Conservation (phyloP, 2,329 filamentous ascomycete genomes). For the Aureobasidium melanogenum region DNA sequence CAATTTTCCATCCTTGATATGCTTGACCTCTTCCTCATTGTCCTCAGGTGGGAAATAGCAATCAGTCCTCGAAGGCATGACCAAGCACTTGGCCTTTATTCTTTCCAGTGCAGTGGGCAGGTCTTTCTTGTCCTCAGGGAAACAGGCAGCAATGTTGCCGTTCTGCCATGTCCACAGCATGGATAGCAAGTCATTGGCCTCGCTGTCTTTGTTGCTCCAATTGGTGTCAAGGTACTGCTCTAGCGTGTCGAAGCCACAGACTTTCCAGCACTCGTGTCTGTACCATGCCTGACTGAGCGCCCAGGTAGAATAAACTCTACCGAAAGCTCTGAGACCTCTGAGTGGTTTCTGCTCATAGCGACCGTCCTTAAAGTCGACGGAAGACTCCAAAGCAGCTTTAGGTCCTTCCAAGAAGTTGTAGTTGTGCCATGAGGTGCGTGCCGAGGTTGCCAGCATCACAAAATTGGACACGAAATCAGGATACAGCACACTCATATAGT, state of each 20-base stretch:
- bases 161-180: conserved; percentile 35
- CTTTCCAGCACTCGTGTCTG: conserved; percentile 28
- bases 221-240: conserved; percentile 25
- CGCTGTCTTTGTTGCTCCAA: conserved; percentile 17
- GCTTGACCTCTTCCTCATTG: conserved; percentile 28
- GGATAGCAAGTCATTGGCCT: conserved; percentile 30
- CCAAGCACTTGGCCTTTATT: conserved; percentile 29
- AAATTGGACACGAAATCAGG: conserved; percentile 40
- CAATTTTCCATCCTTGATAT: conserved; percentile 25
- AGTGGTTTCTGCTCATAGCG: conserved; percentile 18
- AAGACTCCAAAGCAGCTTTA: conserved; percentile 38
- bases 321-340: conserved; percentile 30
- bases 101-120: conserved; percentile 26
- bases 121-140: conserved; percentile 23
- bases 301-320: conserved; percentile 32
- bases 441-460: conserved; percentile 44
- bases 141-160: conserved; percentile 29
- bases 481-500: conserved; percentile 43
- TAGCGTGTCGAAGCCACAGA: conserved; percentile 24
- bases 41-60: conserved; percentile 34
- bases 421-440: conserved; percentile 44
- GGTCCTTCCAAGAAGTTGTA: conserved; percentile 48
- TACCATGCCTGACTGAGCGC: conserved; percentile 34
- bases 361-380: conserved; percentile 33
- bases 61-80: conserved; percentile 34